phyloP scores from a whole-genome alignment of 179 eudicot species.

The Patellifolia procumbens region DNA sequence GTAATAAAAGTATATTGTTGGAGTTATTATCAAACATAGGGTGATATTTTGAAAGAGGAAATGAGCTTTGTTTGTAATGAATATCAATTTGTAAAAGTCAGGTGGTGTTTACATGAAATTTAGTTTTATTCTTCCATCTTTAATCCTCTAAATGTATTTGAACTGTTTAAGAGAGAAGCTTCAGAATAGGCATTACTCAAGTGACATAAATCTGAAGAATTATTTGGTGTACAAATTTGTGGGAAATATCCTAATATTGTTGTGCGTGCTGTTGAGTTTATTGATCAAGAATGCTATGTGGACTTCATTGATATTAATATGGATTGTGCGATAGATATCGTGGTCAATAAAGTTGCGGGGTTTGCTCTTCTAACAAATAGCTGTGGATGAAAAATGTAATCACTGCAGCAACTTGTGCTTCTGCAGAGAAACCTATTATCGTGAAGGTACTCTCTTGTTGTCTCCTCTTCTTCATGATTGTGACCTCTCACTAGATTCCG shows the following conservation, averaged over 20 bases:
- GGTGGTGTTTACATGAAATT: background rate
- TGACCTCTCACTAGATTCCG: background rate
- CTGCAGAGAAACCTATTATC: constrained; percentile 75
- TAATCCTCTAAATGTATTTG: background rate
- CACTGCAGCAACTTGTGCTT: constrained; percentile 65
- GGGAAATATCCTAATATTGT: constrained; percentile 98
- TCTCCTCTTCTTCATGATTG: background rate
- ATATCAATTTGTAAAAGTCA: too few relatives aligned
- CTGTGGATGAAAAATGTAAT: constrained; percentile 82
- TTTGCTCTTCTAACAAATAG: constrained; percentile 94
- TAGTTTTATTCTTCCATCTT: background rate
- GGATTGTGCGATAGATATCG: constrained; percentile 98
- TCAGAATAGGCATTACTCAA: constrained; percentile 98
- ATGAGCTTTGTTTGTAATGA: too few relatives aligned
- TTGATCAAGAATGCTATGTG: constrained; percentile 80
- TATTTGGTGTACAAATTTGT: constrained; percentile 98
- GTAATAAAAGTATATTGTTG: too few relatives aligned
- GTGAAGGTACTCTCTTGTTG: constrained; percentile 57
- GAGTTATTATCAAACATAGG: too few relatives aligned
- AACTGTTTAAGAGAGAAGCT: constrained; percentile 73
- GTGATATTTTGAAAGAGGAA: too few relatives aligned
- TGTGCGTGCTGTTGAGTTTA: constrained; percentile 86
- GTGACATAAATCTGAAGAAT: constrained; percentile 86
- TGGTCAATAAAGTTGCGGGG: constrained; percentile 92
- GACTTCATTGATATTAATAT: constrained; percentile 96